Percentiles rank a stretch among this genome's conserved stretches.
Evolutionary conservation across 164 flowering plant genomes (phyloP).

Genomic region (Brasenia schreberi): DNA sequence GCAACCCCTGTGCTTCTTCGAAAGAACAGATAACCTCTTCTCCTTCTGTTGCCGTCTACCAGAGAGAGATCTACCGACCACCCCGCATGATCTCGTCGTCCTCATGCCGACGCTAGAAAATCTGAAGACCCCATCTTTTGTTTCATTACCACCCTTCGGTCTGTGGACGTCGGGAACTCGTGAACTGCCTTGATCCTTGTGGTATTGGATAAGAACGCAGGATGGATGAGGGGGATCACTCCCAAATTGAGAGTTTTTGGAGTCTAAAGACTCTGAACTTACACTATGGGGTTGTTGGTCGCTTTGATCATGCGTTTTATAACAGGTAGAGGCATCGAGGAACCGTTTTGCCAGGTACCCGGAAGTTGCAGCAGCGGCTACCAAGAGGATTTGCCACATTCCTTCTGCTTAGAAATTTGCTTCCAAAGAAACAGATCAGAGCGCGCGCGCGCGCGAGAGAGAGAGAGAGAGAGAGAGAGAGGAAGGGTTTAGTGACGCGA

Average conservation of each 20-base stretch:
- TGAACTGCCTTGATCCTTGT: neutral
- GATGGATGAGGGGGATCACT: neutral
- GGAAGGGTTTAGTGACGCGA: too few relatives aligned
- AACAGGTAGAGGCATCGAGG: neutral
- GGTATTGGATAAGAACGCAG: neutral
- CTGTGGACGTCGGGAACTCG: neutral
- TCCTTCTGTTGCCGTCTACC: neutral
- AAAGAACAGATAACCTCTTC: neutral
- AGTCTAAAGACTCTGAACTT: neutral
- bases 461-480: neutral
- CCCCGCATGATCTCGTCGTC: neutral
- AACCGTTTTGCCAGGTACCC: slow-evolving; percentile 35
- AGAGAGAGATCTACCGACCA: neutral
- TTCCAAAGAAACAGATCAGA: neutral
- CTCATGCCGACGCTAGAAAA: neutral
- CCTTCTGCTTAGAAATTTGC: neutral
- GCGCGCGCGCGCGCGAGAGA: neutral
- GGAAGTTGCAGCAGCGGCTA: slow-evolving; percentile 62
- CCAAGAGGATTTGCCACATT: slow-evolving; percentile 62
- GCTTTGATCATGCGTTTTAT: neutral
- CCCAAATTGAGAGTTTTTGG: neutral
- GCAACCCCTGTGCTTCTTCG: neutral
- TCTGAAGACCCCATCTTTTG: neutral
- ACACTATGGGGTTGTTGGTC: neutral
- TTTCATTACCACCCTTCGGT: neutral